Percentiles rank a stretch among this genome's conserved stretches.
Evolutionary conservation across 2,329 filamentous ascomycete genomes (phyloP).

Genomic region (Clonostachys byssicola): DNA sequence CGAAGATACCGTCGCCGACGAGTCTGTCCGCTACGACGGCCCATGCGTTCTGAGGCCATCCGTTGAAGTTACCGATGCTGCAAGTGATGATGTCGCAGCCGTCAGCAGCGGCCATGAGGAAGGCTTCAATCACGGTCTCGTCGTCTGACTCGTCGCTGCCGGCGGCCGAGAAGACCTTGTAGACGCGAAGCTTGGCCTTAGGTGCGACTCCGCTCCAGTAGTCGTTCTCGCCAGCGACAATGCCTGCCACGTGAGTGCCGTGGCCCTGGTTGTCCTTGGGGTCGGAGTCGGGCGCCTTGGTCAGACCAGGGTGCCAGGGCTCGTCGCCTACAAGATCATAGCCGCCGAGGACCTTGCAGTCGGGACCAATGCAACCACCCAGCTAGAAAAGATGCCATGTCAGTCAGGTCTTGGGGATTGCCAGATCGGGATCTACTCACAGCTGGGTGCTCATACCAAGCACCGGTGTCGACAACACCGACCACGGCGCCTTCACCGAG

Average conservation of each 20-base stretch:
- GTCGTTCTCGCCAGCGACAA: slow-evolving; percentile 17
- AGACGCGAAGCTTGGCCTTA: slow-evolving; percentile 14
- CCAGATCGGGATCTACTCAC: background rate
- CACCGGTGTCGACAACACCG: slow-evolving; percentile 16
- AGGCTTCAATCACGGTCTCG: slow-evolving; percentile 24
- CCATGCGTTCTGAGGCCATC: slow-evolving; percentile 21
- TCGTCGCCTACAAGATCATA: slow-evolving; percentile 14
- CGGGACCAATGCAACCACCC: slow-evolving; percentile 13
- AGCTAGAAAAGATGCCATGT: slow-evolving; percentile 7
- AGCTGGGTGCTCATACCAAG: slow-evolving; percentile 13
- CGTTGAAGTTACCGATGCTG: slow-evolving; percentile 18
- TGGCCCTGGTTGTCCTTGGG: slow-evolving; percentile 16
- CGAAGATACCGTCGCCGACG: slow-evolving; percentile 28
- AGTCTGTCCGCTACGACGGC: slow-evolving; percentile 20
- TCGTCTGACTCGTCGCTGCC: slow-evolving; percentile 11
- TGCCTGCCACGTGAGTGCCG: slow-evolving; percentile 22
- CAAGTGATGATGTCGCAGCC: slow-evolving; percentile 24
- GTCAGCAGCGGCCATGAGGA: slow-evolving; percentile 18
- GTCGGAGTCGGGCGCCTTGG: slow-evolving; percentile 13
- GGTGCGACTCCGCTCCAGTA: slow-evolving; percentile 19
- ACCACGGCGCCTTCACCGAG: slow-evolving; percentile 14
- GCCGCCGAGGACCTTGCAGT: slow-evolving; percentile 15
- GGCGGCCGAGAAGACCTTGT: slow-evolving; percentile 15
- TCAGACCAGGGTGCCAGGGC: background rate
- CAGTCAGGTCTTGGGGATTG: background rate